A percentile compares a stretch with the other conserved stretches of the same genome.
Evolutionary conservation across 73 alveolate genomes (phyloP).

Genomic region (Paramecium bursaria): DNA sequence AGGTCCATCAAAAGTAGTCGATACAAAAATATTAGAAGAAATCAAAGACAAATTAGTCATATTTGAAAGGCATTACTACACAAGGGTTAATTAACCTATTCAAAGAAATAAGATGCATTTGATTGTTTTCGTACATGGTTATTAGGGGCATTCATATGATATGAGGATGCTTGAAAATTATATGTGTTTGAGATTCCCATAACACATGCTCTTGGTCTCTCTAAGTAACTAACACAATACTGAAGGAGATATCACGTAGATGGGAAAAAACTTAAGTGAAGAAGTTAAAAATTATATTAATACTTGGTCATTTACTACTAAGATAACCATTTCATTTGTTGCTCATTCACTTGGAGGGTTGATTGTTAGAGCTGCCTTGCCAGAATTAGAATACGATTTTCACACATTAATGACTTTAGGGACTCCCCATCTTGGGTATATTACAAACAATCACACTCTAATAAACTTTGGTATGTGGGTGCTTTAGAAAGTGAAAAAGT

Average conservation of each 20-base stretch:
- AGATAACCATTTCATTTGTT: conserved; percentile 90
- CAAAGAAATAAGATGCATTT: conserved; percentile 75
- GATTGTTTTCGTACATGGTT: conserved; percentile 94
- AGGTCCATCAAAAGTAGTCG: conserved; percentile 46
- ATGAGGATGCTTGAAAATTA: conserved; percentile 88
- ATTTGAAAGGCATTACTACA: conserved; percentile 40
- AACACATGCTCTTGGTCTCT: conserved; percentile 82
- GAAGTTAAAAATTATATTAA: conserved; percentile 85
- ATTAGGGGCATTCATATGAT: conserved; percentile 94
- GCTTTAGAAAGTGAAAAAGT: conserved; percentile 88
- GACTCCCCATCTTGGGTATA: conserved; percentile 98
- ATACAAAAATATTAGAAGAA: conserved; percentile 44
- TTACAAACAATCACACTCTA: conserved; percentile 84
- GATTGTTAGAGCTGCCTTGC: conserved; percentile 87
- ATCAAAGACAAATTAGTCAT: conserved; percentile 41
- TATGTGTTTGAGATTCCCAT: conserved; percentile 86
- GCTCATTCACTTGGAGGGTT: conserved; percentile 99
- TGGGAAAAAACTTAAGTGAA: conserved; percentile 90
- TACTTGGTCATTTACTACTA: conserved; percentile 89
- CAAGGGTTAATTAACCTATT: background rate
- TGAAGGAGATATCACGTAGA: conserved; percentile 81
- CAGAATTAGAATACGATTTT: conserved; percentile 77
- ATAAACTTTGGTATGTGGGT: conserved; percentile 98
- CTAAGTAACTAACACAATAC: conserved; percentile 87
- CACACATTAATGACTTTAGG: conserved; percentile 89